Evolutionary conservation across 257 asterid genomes (phyloP).

Genomic region (Jasminum sambac): DNA sequence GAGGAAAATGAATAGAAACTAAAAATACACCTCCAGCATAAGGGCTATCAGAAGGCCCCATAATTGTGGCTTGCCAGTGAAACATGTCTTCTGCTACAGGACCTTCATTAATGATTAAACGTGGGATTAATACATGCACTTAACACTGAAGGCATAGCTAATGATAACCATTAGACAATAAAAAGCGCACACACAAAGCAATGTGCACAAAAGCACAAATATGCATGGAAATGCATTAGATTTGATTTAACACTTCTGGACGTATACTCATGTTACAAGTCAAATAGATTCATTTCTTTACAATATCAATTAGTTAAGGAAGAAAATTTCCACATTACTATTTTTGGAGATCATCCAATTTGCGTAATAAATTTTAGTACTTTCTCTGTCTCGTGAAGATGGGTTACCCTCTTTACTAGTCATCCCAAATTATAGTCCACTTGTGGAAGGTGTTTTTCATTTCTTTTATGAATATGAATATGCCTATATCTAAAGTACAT

Average conservation of each 20-base stretch:
- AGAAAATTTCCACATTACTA: not conserved
- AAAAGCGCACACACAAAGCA: not conserved
- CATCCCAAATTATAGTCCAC: too few species aligned
- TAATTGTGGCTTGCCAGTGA: constrained; percentile 57
- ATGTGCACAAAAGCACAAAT: not conserved
- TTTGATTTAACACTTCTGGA: not conserved
- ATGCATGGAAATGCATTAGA: not conserved
- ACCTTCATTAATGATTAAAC: constrained; percentile 26
- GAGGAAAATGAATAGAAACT: constrained; percentile 57
- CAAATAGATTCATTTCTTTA: not conserved
- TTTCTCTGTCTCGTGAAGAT: too few species aligned
- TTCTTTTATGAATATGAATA: too few species aligned
- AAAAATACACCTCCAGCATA: constrained; percentile 53
- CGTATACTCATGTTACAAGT: not conserved
- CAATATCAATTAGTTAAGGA: not conserved
- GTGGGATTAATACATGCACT: not conserved
- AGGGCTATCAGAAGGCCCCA: constrained; percentile 60
- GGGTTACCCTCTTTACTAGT: too few species aligned
- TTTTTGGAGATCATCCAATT: not conserved
- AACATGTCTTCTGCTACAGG: constrained; percentile 61
- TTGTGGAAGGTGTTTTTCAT: too few species aligned
- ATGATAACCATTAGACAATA: not conserved
- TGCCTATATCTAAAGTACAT: too few species aligned
- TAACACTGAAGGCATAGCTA: constrained; percentile 10
- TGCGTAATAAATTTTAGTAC: not conserved